Percentiles rank a stretch among this genome's conserved stretches.
phyloP scores from a whole-genome alignment of 1,139 yeast species.

The Blastobotrys raffinosifermentans region DNA sequence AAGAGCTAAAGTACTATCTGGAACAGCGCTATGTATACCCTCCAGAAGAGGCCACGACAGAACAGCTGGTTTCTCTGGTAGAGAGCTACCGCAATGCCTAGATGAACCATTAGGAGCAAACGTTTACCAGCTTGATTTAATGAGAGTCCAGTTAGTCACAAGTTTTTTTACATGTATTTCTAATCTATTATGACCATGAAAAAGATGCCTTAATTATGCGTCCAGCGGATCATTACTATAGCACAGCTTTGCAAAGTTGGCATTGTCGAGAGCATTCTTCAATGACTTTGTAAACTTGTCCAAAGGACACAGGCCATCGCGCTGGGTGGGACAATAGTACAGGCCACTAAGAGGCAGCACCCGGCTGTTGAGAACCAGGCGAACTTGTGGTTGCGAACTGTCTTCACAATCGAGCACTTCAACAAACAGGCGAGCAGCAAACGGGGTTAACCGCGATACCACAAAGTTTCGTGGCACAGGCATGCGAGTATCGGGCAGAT shows the following conservation, averaged over 20 bases:
- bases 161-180: neutral
- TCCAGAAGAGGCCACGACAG: constrained; percentile 20
- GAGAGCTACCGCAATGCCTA: constrained; percentile 5
- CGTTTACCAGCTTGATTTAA: no score
- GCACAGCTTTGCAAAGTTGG: constrained; percentile 36
- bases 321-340: constrained; percentile 31
- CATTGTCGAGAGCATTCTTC: constrained; percentile 33
- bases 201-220: neutral
- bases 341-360: constrained; percentile 36
- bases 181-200: neutral
- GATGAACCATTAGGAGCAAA: neutral
- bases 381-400: constrained; percentile 24
- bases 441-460: constrained; percentile 38
- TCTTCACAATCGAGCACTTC: constrained; percentile 37
- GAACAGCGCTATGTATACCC: constrained; percentile 23
- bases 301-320: constrained; percentile 35
- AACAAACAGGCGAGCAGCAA: constrained; percentile 38
- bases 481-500: constrained; percentile 33
- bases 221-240: constrained; percentile 18
- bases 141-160: no score
- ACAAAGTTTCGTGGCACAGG: constrained; percentile 39
- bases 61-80: constrained; percentile 20
- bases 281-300: constrained; percentile 33
- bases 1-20: constrained; percentile 20
- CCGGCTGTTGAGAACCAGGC: constrained; percentile 37